These are phyloP conservation scores for Colletotrichum caudatum DNA, from an alignment of 2,329 filamentous ascomycete genomes.

Conservation along the genomic window DNA sequence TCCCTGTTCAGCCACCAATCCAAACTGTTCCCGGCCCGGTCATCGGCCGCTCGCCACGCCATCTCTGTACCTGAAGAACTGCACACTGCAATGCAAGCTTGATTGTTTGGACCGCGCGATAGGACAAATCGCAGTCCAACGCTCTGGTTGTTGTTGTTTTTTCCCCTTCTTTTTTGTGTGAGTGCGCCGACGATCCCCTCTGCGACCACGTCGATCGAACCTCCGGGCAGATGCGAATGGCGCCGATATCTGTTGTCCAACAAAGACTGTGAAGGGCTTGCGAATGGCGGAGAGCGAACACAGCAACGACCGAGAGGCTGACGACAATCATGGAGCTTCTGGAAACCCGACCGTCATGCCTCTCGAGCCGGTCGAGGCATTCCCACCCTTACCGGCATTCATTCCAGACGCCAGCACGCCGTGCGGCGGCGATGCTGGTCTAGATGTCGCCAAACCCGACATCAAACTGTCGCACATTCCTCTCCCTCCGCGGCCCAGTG, in stretches of 20 bases:
- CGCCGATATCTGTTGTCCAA: slow-evolving; percentile 14
- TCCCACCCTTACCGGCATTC: slow-evolving; percentile 33
- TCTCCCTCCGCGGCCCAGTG: slow-evolving; percentile 30
- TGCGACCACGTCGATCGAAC: background rate
- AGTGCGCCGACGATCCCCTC: background rate
- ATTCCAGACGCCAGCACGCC: slow-evolving; percentile 12
- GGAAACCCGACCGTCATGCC: slow-evolving; percentile 6
- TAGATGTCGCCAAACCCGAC: slow-evolving; percentile 25
- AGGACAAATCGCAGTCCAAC: slow-evolving; percentile 10
- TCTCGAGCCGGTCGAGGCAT: slow-evolving; percentile 30
- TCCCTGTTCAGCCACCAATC: slow-evolving; percentile 19
- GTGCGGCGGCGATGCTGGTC: background rate
- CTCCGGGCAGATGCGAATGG: slow-evolving; percentile 25
- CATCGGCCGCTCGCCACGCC: slow-evolving; percentile 16
- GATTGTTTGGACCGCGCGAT: slow-evolving; percentile 22
- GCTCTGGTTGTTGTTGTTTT: too few species aligned
- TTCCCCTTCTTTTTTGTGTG: too few species aligned
- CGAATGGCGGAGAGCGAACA: slow-evolving; percentile 33
- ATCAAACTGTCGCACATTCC: slow-evolving; percentile 37
- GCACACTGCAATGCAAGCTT: slow-evolving; percentile 37
- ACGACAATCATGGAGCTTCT: slow-evolving; percentile 27
- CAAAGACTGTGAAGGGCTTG: slow-evolving; percentile 37
- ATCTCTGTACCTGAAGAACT: slow-evolving; percentile 33
- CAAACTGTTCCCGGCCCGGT: slow-evolving; percentile 8
- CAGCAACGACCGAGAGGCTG: slow-evolving; percentile 23